Evolutionary conservation across 345 rosid species (phyloP), one percentile per base, ranked within the genome.

Genomic region (Physaria fendleri): DNA sequence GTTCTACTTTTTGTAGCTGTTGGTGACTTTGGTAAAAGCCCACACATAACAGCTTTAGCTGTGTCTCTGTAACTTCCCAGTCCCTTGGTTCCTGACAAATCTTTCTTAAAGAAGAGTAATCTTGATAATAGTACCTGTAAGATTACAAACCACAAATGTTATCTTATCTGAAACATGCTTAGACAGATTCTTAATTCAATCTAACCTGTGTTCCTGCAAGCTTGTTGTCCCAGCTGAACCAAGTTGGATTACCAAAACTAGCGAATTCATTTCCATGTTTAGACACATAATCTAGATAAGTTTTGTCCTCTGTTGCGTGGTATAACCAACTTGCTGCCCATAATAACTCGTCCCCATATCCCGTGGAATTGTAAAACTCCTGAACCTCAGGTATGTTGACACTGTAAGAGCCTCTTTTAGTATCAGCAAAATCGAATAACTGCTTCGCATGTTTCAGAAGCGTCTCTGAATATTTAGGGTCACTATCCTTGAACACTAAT

Each of bases 311-410:
- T 0, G 99, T 87, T 22, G 99, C 96, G 33, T 90, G 95, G 64
- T 90, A 94, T 18, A 94, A 83, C 99, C 99, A 94, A 41, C 83
- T 77, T 35, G 99, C 96, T 11, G 90, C 99, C 99, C 99, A 93
- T 34, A 93, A 57, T 9, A 93, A 80, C 76, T 93, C 99, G 20
- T 93, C 99, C 5, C 83, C 92, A 33, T 68, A 94, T 11, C 99
- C 99, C 2, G 96, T 85, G 1, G 99, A 94, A 34, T 85, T 94
- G 68, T 94, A 94, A 68, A 40, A 90, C 6, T 33, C 50, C 57
- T 77, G 82, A 59, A 85, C 92, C 68, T 74, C 68, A 0, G 92
- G 95, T 59, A 90, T 75, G 73, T 60, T 90, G 16, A 65, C 65
- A 61, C 96, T 85, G 61, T 94, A 94, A 21, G 79, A 75, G 30